Base-by-base conservation (phyloP, 2,329 filamentous ascomycete genomes). In the Talaromyces sp. region DNA sequence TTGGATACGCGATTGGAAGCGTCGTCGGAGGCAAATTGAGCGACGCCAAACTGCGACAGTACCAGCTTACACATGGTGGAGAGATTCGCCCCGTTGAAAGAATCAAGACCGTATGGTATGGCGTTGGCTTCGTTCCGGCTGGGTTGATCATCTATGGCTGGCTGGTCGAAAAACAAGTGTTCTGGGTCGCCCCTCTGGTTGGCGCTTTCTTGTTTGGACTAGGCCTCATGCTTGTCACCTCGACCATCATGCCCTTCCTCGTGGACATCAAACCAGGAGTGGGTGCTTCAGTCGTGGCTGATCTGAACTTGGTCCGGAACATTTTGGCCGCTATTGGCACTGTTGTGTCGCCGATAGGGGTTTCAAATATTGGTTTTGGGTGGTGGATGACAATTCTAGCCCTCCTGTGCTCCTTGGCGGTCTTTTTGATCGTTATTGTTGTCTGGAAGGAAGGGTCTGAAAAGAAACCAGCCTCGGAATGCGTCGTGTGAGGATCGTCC, bases 181-280 rank as follows among this genome's bases (percentile, higher is more conserved):
- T 53, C 29, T 62, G 60, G 60, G 13, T 62, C 6, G 60, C 60
- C 1, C 60, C 60, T 31, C 47, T 62, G n/a, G 47, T 62, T 10
- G 60, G 60, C 27, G 60, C 60, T 15, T 53, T 62, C 11, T 27
- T 62, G 1, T 67, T 67, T 29, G 59, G 66, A 31, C 59, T 67
- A 3, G 63, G 66, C 8, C 58, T 67, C n/a, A 68, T 65, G 65
- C 64, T 68, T 17, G 34, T 67, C 8, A 67, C 63, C 13, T 66
- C 66, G 7, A 67, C 66, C 7, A 59, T 67, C 15, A 67, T 67
- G 66, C 66, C 66, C 19, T 67, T 66, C 43, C 40, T 67, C 27
- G 63, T 67, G 5, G 66, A 67, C 47, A 19, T 66, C 17, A 62
- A 54, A n/a, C 66, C 66, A 1, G 63, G 66, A 17, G 51, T 51